A percentile compares a stretch with the other conserved stretches of the same genome.
These are phyloP conservation scores for Acidiella bohemica DNA, from an alignment of 495 filamentous ascomycete genomes.

Conservation along the genomic window DNA sequence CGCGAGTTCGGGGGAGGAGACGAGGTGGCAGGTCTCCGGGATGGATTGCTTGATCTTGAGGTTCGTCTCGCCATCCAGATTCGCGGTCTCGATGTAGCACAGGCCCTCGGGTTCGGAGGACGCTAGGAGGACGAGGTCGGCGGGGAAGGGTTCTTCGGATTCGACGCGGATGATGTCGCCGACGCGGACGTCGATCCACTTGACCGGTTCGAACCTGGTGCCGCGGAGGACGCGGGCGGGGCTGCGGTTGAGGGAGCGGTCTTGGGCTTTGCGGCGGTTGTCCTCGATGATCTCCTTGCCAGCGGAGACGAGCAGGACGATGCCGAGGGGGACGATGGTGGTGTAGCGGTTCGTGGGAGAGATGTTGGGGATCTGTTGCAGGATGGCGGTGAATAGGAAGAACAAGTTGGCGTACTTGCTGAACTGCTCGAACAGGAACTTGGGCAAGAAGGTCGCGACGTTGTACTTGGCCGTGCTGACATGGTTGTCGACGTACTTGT, in stretches of 20 bases:
- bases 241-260: constrained; percentile 77
- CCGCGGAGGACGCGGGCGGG: constrained; percentile 75
- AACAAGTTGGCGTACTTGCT: constrained; percentile 98
- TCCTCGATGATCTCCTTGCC: constrained; percentile 93
- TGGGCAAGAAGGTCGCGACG: constrained; percentile 82
- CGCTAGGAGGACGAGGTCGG: constrained; percentile 81
- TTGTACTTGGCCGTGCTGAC: constrained; percentile 99
- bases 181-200: constrained; percentile 87
- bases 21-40: constrained; percentile 79
- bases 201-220: constrained; percentile 69
- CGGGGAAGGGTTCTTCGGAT: constrained; percentile 91
- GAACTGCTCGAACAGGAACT: constrained; percentile 98
- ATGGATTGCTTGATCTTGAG: constrained; percentile 98
- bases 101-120: constrained; percentile 95
- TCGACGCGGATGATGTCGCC: constrained; percentile 92
- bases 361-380: constrained; percentile 92
- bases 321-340: constrained; percentile 80
- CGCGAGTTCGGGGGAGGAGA: constrained; percentile 76
- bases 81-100: constrained; percentile 98
- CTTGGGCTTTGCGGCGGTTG: constrained; percentile 75
- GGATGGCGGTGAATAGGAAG: constrained; percentile 91
- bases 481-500: constrained; percentile 90
- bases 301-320: constrained; percentile 85
- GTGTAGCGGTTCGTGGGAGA: constrained; percentile 92
- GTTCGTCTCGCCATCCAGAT: constrained; percentile 96